phyloP scores from a whole-genome alignment of 306 rosid species.

The Trifolium fragiferum region DNA sequence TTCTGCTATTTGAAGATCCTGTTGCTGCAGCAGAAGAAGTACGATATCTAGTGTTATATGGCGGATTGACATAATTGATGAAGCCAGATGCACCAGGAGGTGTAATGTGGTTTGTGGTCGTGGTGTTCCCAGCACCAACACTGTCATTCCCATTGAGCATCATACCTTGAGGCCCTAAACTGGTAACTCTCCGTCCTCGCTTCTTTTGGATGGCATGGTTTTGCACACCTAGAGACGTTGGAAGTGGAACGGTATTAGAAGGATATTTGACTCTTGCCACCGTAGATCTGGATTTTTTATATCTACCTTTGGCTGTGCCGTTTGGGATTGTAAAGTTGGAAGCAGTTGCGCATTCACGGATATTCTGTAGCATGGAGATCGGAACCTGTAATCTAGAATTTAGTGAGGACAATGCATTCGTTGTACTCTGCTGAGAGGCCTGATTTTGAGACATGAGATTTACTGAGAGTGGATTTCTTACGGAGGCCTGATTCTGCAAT shows the following conservation, averaged over 20 bases:
- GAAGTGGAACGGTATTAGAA: slow-evolving; percentile 28
- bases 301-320: slow-evolving; percentile 41
- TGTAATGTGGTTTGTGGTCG: slow-evolving; percentile 12
- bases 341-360: slow-evolving; percentile 29
- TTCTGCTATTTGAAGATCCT: slow-evolving; percentile 33
- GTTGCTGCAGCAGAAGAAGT: slow-evolving; percentile 35
- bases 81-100: slow-evolving; percentile 40
- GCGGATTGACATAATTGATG: slow-evolving; percentile 38
- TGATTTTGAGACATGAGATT: slow-evolving; percentile 40
- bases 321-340: slow-evolving; percentile 32
- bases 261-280: slow-evolving; percentile 43
- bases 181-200: slow-evolving; percentile 12
- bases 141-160: slow-evolving; percentile 36
- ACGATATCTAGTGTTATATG: slow-evolving; percentile 33
- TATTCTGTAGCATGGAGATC: slow-evolving; percentile 32
- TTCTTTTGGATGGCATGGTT: slow-evolving; percentile 46
- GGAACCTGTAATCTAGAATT: slow-evolving; percentile 33
- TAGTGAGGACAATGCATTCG: slow-evolving; percentile 23
- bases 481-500: slow-evolving; percentile 31
- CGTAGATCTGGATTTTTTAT: slow-evolving; percentile 40
- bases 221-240: slow-evolving; percentile 44
- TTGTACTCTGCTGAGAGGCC: slow-evolving; percentile 21
- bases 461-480: slow-evolving; percentile 29
- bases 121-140: slow-evolving; percentile 36
- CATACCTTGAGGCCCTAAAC: slow-evolving; percentile 30